Percentiles rank a stretch among this genome's conserved stretches.
These are phyloP conservation scores for Vitis hybrid DNA, from an alignment of 177 flowering plant genomes.

Conservation along the genomic window DNA sequence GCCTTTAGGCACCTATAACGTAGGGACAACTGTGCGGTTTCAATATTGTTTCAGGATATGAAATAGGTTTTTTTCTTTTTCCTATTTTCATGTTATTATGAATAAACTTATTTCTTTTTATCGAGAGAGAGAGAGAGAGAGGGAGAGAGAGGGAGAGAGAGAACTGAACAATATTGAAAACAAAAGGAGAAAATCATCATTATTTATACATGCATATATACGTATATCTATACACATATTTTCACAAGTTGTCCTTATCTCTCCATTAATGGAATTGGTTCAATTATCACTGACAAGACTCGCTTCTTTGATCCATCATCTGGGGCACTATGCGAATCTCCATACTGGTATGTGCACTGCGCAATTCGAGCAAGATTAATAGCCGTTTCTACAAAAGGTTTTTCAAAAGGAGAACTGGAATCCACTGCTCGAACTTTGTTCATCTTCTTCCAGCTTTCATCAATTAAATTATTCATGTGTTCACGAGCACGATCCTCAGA, in stretches of 20 bases:
- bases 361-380: constrained; percentile 30
- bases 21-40: too few relatives aligned
- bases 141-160: background rate
- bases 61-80: too few relatives aligned
- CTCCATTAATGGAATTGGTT: constrained; percentile 16
- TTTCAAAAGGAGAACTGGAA: constrained; percentile 12
- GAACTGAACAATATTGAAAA: too few relatives aligned
- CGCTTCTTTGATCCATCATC: constrained; percentile 16
- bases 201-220: too few relatives aligned
- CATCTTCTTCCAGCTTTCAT: constrained; percentile 33
- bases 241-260: too few relatives aligned
- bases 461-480: constrained; percentile 23
- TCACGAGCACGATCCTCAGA: constrained; percentile 27
- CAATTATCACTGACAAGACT: constrained; percentile 22
- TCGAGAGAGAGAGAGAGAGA: too few relatives aligned
- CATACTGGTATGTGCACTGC: constrained; percentile 31
- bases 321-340: constrained; percentile 38
- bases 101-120: too few relatives aligned
- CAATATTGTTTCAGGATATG: too few relatives aligned
- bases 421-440: constrained; percentile 9
- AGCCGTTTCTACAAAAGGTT: constrained; percentile 17
- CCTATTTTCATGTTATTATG: too few relatives aligned
- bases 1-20: too few relatives aligned
- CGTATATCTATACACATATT: too few relatives aligned
- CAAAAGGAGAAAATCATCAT: too few relatives aligned